Conservation (phyloP, 306 rosid genomes). For the Astragalus glycyphyllos region DNA sequence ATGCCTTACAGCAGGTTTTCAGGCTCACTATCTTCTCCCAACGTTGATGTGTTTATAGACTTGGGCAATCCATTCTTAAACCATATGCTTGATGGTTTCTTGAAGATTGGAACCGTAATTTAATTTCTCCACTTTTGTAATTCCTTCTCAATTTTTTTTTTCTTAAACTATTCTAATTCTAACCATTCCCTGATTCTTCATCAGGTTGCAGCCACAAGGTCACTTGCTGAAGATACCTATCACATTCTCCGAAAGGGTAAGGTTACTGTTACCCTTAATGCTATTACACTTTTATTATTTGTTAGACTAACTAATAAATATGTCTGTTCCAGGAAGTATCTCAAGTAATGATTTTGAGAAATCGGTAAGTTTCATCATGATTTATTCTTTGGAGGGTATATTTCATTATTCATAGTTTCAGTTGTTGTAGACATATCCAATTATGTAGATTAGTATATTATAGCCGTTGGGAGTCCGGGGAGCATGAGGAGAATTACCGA, state of each 20-base stretch:
- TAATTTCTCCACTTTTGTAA: background rate
- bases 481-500: no score
- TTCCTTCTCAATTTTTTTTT: background rate
- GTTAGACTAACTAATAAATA: constrained; percentile 43
- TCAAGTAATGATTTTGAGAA: constrained; percentile 60
- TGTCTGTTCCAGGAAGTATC: constrained; percentile 65
- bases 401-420: background rate
- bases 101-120: constrained; percentile 86
- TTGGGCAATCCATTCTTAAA: constrained; percentile 81
- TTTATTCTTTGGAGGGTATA: background rate
- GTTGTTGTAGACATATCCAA: background rate
- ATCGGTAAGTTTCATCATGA: constrained; percentile 56
- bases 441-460: background rate
- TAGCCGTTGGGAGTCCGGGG: no score
- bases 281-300: constrained; percentile 12
- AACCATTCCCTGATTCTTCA: background rate
- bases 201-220: constrained; percentile 85
- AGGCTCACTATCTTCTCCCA: constrained; percentile 60
- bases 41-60: constrained; percentile 68
- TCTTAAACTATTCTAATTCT: background rate
- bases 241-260: constrained; percentile 60
- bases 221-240: constrained; percentile 77
- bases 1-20: constrained; percentile 63
- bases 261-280: constrained; percentile 34
- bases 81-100: constrained; percentile 79